Conservation (phyloP, 1,139 yeast genomes). For the Spencermartinsiella ligniputridi region DNA sequence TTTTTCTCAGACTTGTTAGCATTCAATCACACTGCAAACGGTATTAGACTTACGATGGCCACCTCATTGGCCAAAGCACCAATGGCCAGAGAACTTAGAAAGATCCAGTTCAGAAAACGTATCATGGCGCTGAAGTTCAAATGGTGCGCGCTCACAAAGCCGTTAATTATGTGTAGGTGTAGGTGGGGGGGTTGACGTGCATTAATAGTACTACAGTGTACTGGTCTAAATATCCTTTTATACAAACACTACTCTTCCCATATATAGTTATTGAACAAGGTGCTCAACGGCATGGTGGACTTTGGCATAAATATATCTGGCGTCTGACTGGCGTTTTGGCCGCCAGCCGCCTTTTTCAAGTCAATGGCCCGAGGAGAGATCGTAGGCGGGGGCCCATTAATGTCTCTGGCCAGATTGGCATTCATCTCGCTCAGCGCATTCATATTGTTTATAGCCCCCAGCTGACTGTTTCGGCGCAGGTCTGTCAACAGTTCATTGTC, state of each 20-base stretch:
- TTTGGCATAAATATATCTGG: neutral
- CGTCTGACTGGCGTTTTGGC: neutral
- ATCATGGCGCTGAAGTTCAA: too few relatives aligned
- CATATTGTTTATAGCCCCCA: neutral
- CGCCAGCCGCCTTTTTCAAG: neutral
- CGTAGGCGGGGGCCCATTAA: neutral
- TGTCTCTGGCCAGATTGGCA: too few relatives aligned
- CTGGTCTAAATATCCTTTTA: too few relatives aligned
- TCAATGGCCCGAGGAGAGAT: neutral
- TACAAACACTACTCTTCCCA: neutral
- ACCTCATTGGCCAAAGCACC: slow-evolving; percentile 17
- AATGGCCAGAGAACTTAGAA: neutral
- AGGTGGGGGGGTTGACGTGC: too few relatives aligned
- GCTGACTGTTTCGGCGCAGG: neutral
- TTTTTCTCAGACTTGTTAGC: slow-evolving; percentile 38
- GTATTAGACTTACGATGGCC: slow-evolving; percentile 16
- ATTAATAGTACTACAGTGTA: too few relatives aligned
- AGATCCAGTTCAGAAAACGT: neutral
- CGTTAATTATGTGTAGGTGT: too few relatives aligned
- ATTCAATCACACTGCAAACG: neutral
- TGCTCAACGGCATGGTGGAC: neutral
- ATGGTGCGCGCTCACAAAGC: too few relatives aligned
- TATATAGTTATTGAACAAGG: neutral
- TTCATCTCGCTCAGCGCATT: too few relatives aligned
- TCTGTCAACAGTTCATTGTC: neutral